Evolutionary conservation across 257 asterid genomes (phyloP).

Genomic region (Lycium barbarum): DNA sequence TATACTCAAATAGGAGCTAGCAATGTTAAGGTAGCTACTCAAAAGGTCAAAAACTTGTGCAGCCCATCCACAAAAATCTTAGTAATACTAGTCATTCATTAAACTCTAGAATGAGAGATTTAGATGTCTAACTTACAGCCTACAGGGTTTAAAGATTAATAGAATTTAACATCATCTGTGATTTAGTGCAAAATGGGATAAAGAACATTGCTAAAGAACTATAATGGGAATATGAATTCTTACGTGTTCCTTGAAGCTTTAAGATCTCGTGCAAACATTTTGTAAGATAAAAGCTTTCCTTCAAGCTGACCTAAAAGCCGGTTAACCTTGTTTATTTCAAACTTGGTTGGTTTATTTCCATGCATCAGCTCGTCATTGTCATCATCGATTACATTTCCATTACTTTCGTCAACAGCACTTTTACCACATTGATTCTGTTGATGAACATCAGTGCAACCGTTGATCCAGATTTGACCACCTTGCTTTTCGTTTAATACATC

Average conservation of each 20-base stretch:
- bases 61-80: constrained; percentile 10
- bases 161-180: constrained; percentile 1
- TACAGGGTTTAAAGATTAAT: not conserved
- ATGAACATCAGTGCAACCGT: constrained; percentile 31
- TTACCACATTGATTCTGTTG: constrained; percentile 40
- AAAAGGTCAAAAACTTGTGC: not conserved
- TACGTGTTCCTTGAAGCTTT: constrained; percentile 91
- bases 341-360: constrained; percentile 60
- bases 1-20: not conserved
- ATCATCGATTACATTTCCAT: constrained; percentile 36
- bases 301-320: constrained; percentile 72
- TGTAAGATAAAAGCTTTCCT: constrained; percentile 85
- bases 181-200: not conserved
- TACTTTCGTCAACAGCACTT: constrained; percentile 39
- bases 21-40: not conserved
- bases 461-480: constrained; percentile 39
- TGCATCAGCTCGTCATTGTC: constrained; percentile 45
- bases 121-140: not conserved
- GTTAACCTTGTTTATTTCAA: constrained; percentile 74
- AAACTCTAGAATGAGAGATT: constrained; percentile 10
- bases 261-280: constrained; percentile 96
- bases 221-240: constrained; percentile 35
- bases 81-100: not conserved
- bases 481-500: constrained; percentile 45
- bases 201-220: constrained; percentile 5